Percentiles rank a stretch among this genome's conserved stretches.
Conservation (phyloP, 129 eudicot species). For the Silybum marianum region DNA sequence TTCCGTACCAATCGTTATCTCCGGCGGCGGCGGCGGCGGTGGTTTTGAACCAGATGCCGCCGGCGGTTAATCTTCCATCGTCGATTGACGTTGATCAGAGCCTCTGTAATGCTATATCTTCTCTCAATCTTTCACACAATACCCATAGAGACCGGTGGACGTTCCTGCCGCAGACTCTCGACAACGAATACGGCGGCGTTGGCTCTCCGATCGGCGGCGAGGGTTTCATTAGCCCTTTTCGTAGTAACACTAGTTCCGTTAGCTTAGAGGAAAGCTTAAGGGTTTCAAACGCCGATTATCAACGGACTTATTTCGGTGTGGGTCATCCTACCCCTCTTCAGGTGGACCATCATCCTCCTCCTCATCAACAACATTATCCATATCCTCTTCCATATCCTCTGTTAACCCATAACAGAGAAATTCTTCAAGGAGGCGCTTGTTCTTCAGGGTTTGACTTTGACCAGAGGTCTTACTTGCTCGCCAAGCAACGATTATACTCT, state of each 20-base stretch:
- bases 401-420: neutral
- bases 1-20: slow-evolving; percentile 16
- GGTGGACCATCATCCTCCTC: slow-evolving; percentile 44
- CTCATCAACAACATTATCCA: neutral
- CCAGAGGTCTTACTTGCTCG: slow-evolving; percentile 48
- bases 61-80: slow-evolving; percentile 13
- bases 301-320: slow-evolving; percentile 37
- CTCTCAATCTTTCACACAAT: slow-evolving; percentile 15
- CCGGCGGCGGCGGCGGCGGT: neutral
- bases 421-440: slow-evolving; percentile 13
- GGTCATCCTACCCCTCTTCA: slow-evolving; percentile 12
- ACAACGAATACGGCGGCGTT: slow-evolving; percentile 6
- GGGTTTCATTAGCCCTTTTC: slow-evolving; percentile 22
- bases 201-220: slow-evolving; percentile 17
- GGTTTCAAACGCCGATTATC: slow-evolving; percentile 15
- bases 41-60: neutral
- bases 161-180: slow-evolving; percentile 6
- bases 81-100: slow-evolving; percentile 29
- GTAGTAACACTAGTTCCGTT: neutral
- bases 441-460: slow-evolving; percentile 25
- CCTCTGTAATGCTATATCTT: slow-evolving; percentile 10
- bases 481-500: slow-evolving; percentile 45
- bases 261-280: slow-evolving; percentile 10
- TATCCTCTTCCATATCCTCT: neutral
- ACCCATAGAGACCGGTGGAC: neutral